Evolutionary conservation across 2,329 filamentous ascomycete species (phyloP), one percentile per base, ranked within the genome.

Genomic region (Sphaerulina populicola): DNA sequence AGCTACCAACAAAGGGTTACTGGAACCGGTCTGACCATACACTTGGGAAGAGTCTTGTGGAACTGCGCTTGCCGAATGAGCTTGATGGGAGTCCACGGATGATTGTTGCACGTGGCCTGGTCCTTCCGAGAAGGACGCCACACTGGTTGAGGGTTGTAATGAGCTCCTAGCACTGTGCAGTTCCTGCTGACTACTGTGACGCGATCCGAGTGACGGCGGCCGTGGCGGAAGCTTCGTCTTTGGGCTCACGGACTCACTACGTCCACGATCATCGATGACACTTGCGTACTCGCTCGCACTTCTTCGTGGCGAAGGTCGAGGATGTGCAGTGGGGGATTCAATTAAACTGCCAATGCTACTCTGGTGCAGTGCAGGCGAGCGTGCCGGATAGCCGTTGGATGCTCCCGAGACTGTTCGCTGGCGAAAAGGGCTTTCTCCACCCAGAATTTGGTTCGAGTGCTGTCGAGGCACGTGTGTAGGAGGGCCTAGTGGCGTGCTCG

Each of bases 171-270:
- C 53, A 46, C 60, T 62, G 48, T 61, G 54, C 37, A 53, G 41
- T 33, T 67, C 64, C 43, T 66, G 60, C 52, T 61, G 57, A 51
- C 66, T 67, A 49, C 61, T 64, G 35, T 66, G 62, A 39, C 65
- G 57, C 33, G 64, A 66, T 14, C 55, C 57, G 42, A 58, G 54
- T 30, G 63, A 65, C 43, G 62, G 59, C 14, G 58, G 50, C 2
- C 63, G 60, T 23, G 62, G 62, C 12, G 60, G 61, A 4, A 66
- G 53, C 39, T 65, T 66, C 33, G 86, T 88, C 70, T 88, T 89
- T 29, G 88, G 87, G 65, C 86, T 91, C 45, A 91, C 80, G 63
- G 85, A 90, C 47, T 85, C 68, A 65, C 83, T 87, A 44, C 78
- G 74, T 55, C 86, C 85, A 61, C 84, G 78, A 12, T 48, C 45